Evolutionary conservation across 495 filamentous ascomycete species (phyloP).

Genomic region (Penicillium riverlandense): DNA sequence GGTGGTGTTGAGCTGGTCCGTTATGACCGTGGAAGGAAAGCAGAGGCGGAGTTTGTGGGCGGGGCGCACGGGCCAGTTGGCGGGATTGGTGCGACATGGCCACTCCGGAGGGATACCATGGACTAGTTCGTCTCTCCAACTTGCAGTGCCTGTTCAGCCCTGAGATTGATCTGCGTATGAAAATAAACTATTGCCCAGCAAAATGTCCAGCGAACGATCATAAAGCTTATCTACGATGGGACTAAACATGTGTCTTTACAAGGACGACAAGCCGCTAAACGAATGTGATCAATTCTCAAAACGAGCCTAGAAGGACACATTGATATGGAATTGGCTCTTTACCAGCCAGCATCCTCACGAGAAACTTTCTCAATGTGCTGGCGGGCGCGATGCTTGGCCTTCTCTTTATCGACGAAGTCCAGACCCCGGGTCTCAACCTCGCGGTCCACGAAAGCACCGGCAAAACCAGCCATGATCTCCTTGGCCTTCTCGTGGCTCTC

Average conservation of each 20-base stretch:
- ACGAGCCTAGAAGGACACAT: too few relatives aligned
- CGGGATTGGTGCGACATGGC: constrained; percentile 3
- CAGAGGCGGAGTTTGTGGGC: background rate
- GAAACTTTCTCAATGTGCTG: constrained; percentile 48
- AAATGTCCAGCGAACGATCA: too few relatives aligned
- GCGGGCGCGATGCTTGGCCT: constrained; percentile 56
- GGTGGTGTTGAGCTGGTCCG: constrained; percentile 2
- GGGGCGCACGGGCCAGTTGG: constrained; percentile 1
- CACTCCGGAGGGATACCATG: too few relatives aligned
- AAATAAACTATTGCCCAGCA: too few relatives aligned
- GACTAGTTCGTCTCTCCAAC: too few relatives aligned
- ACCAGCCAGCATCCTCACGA: constrained; percentile 36
- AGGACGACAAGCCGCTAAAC: too few relatives aligned
- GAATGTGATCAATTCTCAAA: too few relatives aligned
- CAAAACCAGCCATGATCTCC: constrained; percentile 61
- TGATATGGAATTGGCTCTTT: background rate
- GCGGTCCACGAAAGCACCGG: constrained; percentile 65
- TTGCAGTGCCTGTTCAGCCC: background rate
- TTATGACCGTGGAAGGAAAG: background rate
- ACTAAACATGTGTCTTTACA: too few relatives aligned
- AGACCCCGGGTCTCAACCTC: constrained; percentile 67
- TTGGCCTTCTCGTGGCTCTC: constrained; percentile 62
- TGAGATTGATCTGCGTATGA: background rate
- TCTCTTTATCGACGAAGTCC: constrained; percentile 59
- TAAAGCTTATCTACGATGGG: too few relatives aligned